Evolutionary conservation across 176 grass and related monocot species (phyloP), one percentile per base, ranked within the genome.

Genomic region (Aegilops tauschii): DNA sequence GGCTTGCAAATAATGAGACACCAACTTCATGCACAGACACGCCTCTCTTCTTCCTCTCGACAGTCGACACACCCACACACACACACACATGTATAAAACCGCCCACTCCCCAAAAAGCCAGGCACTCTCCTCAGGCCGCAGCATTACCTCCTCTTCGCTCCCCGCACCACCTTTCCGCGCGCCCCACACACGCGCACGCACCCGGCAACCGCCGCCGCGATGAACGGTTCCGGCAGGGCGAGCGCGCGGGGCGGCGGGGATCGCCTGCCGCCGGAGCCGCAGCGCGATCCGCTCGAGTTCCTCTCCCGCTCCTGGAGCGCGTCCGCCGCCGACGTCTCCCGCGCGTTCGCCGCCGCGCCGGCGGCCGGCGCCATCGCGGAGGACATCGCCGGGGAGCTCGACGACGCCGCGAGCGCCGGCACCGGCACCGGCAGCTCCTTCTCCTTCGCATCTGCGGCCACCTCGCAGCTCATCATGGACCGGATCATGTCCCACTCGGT

Each of bases 401-500:
- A 98, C 77, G 90, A 87, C 0, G 20, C 52, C 35, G 76, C 62
- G 37, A 47, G 34, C 6, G 68, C 40, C 1, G 89, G 72, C 72
- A 75, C 45, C 73, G 73, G 90, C 20, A 47, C 88, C 69, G 92
- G 93, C 32, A 94, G 88, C 88, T 87, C 97, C 29, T 99, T 99
- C 93, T 92, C 94, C 76, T 99, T 96, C 82, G 94, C 97, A 29
- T 96, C 94, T 16, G 93, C 92, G 18, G 89, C 94, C 73, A 94
- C 97, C 34, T 96, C 97, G 44, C 94, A 96, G 89, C 88, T 99
- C 85, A 69, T 99, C 88, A 81, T 99, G 80, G 94, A 99, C 83
- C 37, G 94, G 45, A 99, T 96, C 89, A 91, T 99, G 97, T 92
- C 92, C 73, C 97, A 91, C 10, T 91, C 96, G 88, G 96, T 96